These are phyloP conservation scores for Phytophthora palmivora DNA, from an alignment of 352 stramenopile species.

Conservation along the genomic window DNA sequence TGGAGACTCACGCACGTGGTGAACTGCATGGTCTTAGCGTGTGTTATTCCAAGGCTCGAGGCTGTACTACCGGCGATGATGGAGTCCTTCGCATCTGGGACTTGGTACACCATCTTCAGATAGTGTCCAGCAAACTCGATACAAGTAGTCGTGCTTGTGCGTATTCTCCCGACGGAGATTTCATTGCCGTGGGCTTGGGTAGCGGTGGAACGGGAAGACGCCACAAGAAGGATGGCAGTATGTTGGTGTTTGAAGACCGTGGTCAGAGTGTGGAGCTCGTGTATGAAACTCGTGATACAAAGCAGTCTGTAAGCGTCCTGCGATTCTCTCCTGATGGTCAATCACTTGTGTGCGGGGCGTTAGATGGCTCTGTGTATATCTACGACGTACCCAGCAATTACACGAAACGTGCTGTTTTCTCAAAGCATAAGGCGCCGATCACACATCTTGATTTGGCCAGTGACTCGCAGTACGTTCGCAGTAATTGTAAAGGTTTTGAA, in stretches of 20 bases:
- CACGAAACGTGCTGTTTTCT: slow-evolving; percentile 81
- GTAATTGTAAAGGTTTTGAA: slow-evolving; percentile 85
- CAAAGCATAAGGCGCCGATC: slow-evolving; percentile 82
- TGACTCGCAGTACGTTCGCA: slow-evolving; percentile 89
- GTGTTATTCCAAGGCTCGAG: slow-evolving; percentile 82
- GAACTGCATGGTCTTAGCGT: slow-evolving; percentile 90
- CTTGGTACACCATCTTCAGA: slow-evolving; percentile 59
- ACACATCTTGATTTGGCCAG: slow-evolving; percentile 91
- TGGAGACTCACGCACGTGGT: slow-evolving; percentile 70
- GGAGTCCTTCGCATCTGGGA: slow-evolving; percentile 90
- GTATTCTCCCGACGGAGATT: slow-evolving; percentile 86
- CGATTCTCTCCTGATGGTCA: slow-evolving; percentile 89
- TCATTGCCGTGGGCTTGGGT: slow-evolving; percentile 91
- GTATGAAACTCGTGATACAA: slow-evolving; percentile 90
- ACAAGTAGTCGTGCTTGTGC: slow-evolving; percentile 87
- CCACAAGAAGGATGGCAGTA: slow-evolving; percentile 93
- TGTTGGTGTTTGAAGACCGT: slow-evolving; percentile 90
- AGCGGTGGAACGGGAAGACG: slow-evolving; percentile 62
- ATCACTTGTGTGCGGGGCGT: slow-evolving; percentile 89
- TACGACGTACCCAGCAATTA: slow-evolving; percentile 91
- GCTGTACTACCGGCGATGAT: slow-evolving; percentile 91
- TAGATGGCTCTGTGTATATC: slow-evolving; percentile 93
- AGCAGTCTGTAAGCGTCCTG: slow-evolving; percentile 83
- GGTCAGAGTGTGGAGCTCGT: slow-evolving; percentile 76
- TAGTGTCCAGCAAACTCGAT: slow-evolving; percentile 74